Conservation (phyloP, 2,329 filamentous ascomycete genomes). For the Fusarium austroafricanum region DNA sequence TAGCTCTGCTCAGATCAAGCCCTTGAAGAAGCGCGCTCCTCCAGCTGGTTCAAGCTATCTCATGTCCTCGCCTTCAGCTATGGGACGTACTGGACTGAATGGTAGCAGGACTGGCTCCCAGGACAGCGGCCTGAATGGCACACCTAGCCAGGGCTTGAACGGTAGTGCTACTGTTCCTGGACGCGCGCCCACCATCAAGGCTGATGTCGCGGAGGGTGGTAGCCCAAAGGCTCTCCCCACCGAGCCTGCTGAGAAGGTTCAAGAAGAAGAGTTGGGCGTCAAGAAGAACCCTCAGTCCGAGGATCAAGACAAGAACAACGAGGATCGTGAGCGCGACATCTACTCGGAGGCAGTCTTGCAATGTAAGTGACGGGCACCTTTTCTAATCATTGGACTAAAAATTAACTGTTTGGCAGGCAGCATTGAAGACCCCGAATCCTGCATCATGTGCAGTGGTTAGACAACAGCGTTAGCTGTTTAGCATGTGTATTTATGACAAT, state of each 20-base stretch:
- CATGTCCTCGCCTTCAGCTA: conserved; percentile 68
- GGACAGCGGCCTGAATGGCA: conserved; percentile 64
- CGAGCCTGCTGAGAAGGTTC: conserved; percentile 72
- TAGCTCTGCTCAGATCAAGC: conserved; percentile 73
- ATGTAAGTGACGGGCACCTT: conserved; percentile 68
- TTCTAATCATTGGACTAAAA: not conserved
- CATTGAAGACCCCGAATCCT: conserved; percentile 96
- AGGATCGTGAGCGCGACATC: conserved; percentile 87
- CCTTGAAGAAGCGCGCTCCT: conserved; percentile 76
- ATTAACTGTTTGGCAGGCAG: conserved; percentile 71
- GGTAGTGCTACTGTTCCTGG: conserved; percentile 75
- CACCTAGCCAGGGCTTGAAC: conserved; percentile 60
- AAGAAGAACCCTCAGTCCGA: conserved; percentile 73
- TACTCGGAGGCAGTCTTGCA: conserved; percentile 92
- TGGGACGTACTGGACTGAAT: conserved; percentile 73
- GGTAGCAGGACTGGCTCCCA: conserved; percentile 64
- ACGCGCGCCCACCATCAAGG: conserved; percentile 77
- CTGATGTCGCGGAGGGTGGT: conserved; percentile 80
- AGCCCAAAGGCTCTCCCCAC: conserved; percentile 82
- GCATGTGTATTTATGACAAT: conserved; percentile 47
- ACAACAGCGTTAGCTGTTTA: conserved; percentile 11
- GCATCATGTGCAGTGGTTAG: conserved; percentile 97
- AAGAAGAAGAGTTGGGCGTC: conserved; percentile 70
- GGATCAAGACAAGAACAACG: conserved; percentile 76
- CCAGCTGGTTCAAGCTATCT: conserved; percentile 61